Evolutionary conservation across 2,329 filamentous ascomycete genomes (phyloP).

Genomic region (Penicillium occitanis): DNA sequence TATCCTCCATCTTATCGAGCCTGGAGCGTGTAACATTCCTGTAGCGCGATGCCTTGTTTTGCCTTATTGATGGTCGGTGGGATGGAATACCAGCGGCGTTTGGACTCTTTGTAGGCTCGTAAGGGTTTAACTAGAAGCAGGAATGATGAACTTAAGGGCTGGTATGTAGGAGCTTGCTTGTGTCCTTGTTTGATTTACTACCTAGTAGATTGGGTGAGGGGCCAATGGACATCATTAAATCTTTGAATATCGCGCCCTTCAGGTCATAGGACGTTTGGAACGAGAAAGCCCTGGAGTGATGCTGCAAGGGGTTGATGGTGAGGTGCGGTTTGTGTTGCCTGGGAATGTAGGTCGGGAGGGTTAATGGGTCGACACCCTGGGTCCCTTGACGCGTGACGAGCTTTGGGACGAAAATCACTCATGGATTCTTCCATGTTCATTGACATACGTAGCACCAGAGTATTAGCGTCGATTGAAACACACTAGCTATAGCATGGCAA

Average conservation of each 20-base stretch:
- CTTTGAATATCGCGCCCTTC: neutral
- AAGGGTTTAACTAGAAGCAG: constrained; percentile 21
- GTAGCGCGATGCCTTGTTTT: constrained; percentile 4
- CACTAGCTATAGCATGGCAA: neutral
- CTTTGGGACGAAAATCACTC: neutral
- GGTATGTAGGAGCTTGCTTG: constrained; percentile 16
- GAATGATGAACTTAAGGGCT: constrained; percentile 16
- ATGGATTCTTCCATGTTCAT: neutral
- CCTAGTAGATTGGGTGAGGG: neutral
- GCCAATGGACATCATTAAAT: neutral
- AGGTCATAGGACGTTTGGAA: neutral
- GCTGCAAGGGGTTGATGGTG: constrained; percentile 3
- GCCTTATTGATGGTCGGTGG: neutral
- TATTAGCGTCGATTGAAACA: neutral
- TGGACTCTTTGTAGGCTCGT: neutral
- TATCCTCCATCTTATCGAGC: neutral
- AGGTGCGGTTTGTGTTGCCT: neutral
- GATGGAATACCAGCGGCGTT: neutral
- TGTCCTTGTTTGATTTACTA: neutral
- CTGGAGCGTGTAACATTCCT: neutral
- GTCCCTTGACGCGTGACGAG: neutral
- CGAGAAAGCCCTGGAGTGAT: neutral
- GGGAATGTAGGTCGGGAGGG: neutral
- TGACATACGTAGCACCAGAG: neutral
- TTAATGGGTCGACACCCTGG: neutral